Percentiles rank a stretch among this genome's conserved stretches.
Conservation (phyloP, 2,329 filamentous ascomycete species). For the Cladosporium oxysporum region DNA sequence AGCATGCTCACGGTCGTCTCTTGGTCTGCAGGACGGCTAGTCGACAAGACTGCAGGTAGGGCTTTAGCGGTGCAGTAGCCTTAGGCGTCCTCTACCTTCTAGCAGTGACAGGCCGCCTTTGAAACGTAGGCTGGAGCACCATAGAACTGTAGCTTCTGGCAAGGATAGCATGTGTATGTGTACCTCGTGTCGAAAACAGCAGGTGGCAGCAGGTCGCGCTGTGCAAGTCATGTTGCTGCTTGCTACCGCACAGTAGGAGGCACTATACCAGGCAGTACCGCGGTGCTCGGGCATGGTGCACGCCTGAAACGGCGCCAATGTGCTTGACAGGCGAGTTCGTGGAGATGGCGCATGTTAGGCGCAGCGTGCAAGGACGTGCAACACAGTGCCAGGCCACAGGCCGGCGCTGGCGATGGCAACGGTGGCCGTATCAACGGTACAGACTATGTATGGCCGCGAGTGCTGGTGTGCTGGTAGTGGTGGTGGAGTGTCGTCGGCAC, state of each 20-base stretch:
- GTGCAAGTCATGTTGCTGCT: not conserved
- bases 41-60: not conserved
- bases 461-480: not conserved
- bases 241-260: not conserved
- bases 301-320: slow-evolving; percentile 15
- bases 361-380: slow-evolving; percentile 1
- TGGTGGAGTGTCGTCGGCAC: slow-evolving; percentile 3
- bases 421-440: not conserved
- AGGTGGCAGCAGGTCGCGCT: not conserved
- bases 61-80: not conserved
- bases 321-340: slow-evolving; percentile 13
- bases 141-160: not conserved
- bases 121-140: not conserved
- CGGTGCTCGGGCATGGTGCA: slow-evolving; percentile 1
- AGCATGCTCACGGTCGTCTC: not conserved
- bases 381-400: not conserved
- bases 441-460: not conserved
- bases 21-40: slow-evolving; percentile 8
- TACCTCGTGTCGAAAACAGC: not conserved
- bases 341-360: slow-evolving; percentile 10
- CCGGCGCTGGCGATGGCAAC: not conserved
- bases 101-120: not conserved
- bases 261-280: slow-evolving; percentile 1
- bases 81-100: not conserved
- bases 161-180: not conserved